phyloP scores from a whole-genome alignment of 2,329 filamentous ascomycete genomes.

The Trichoderma sp. region DNA sequence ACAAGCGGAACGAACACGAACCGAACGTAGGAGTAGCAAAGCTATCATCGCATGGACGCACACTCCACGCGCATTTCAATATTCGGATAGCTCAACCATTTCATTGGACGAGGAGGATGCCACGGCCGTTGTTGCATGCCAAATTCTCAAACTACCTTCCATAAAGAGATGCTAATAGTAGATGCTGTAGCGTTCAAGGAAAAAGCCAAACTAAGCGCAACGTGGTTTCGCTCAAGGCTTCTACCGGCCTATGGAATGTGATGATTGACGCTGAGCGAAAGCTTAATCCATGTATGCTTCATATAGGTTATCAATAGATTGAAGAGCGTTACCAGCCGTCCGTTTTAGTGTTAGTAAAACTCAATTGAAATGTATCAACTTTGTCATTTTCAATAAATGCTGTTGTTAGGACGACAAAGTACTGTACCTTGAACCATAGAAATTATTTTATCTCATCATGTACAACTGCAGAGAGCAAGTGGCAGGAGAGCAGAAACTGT shows the following conservation, averaged over 20 bases:
- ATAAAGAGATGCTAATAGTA: background rate
- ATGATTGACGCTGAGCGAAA: background rate
- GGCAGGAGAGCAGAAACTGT: background rate
- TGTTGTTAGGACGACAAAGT: background rate
- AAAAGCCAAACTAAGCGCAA: background rate
- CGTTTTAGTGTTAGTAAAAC: background rate
- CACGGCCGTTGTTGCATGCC: background rate
- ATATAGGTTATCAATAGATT: too few species aligned
- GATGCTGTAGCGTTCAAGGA: background rate
- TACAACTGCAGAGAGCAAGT: too few species aligned
- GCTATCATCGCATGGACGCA: too few species aligned
- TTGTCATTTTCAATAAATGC: background rate
- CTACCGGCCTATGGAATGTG: background rate
- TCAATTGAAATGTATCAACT: background rate
- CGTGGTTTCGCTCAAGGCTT: background rate
- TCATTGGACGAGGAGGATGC: too few species aligned
- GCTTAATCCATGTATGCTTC: background rate
- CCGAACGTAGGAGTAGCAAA: too few species aligned
- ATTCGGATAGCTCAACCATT: too few species aligned
- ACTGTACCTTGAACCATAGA: too few species aligned
- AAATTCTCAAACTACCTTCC: background rate
- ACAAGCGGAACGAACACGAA: too few species aligned
- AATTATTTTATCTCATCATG: too few species aligned
- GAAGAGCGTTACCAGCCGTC: background rate
- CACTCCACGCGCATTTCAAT: too few species aligned